Conservation (phyloP, 495 filamentous ascomycete genomes). For the Tuber calosporum region DNA sequence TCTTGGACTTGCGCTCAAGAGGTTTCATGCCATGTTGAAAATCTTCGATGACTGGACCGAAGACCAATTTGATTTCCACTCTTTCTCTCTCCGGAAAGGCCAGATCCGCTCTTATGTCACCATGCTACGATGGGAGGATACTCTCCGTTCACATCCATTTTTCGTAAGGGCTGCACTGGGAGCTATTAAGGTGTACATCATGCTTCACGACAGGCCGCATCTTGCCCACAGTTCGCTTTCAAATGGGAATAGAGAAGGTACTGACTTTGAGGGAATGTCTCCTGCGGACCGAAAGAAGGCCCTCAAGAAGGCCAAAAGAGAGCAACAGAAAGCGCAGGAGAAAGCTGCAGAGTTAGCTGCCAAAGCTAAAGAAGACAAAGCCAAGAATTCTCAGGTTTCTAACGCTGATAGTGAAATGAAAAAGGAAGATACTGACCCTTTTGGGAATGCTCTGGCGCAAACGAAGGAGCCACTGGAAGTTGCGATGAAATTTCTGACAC, state of each 20-base stretch:
- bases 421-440: slow-evolving; percentile 83
- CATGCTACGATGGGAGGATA: slow-evolving; percentile 94
- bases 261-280: slow-evolving; percentile 50
- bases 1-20: slow-evolving; percentile 79
- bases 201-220: slow-evolving; percentile 68
- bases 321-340: slow-evolving; percentile 71
- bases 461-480: slow-evolving; percentile 77
- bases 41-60: slow-evolving; percentile 97
- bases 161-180: slow-evolving; percentile 78
- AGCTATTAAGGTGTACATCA: slow-evolving; percentile 71
- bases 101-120: slow-evolving; percentile 92
- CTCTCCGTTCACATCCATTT: slow-evolving; percentile 83
- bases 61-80: slow-evolving; percentile 98
- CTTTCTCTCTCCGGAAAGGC: slow-evolving; percentile 88
- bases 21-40: slow-evolving; percentile 63
- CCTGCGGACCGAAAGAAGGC: slow-evolving; percentile 81
- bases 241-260: slow-evolving; percentile 48
- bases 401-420: slow-evolving; percentile 50
- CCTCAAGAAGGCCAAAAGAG: slow-evolving; percentile 88
- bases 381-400: slow-evolving; percentile 47
- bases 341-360: slow-evolving; percentile 65
- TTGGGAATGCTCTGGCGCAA: slow-evolving; percentile 66
- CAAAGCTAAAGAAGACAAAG: slow-evolving; percentile 69
- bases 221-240: slow-evolving; percentile 52
- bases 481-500: slow-evolving; percentile 76